A percentile compares a stretch with the other conserved stretches of the same genome.
Evolutionary conservation across 768 basidiomycete genomes (phyloP).

Genomic region (Macrolepiota dolichaula): DNA sequence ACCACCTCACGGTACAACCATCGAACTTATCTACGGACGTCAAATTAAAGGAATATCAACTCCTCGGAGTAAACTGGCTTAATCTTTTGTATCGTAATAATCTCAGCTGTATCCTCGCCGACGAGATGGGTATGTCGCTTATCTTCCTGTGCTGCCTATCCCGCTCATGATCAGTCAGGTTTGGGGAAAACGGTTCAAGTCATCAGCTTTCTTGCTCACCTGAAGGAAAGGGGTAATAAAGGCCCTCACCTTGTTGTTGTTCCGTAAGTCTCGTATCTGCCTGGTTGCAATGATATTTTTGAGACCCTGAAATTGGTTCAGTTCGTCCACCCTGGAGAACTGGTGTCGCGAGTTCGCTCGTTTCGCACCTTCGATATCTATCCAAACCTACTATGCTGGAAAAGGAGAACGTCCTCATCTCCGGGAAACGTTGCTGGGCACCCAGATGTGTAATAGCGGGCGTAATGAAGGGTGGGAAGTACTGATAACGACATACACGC

Average conservation of each 20-base stretch:
- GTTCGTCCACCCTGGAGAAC: conserved; percentile 95
- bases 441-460: conserved; percentile 43
- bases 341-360: conserved; percentile 96
- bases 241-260: conserved; percentile 95
- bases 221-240: conserved; percentile 72
- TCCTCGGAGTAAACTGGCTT: conserved; percentile 98
- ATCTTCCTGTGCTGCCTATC: not conserved
- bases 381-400: conserved; percentile 91
- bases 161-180: conserved; percentile 43
- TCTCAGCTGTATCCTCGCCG: conserved; percentile 93
- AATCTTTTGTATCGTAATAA: conserved; percentile 77
- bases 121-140: conserved; percentile 88
- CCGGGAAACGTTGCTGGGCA: conserved; percentile 67
- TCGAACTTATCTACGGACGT: conserved; percentile 60
- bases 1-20: conserved; percentile 79
- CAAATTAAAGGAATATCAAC: conserved; percentile 91
- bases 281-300: not conserved
- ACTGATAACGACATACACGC: conserved; percentile 92
- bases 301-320: conserved; percentile 25
- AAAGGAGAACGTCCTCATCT: conserved; percentile 81
- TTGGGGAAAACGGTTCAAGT: conserved; percentile 99
- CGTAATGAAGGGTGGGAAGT: conserved; percentile 80
- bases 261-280: conserved; percentile 58
- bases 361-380: conserved; percentile 82
- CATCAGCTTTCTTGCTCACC: conserved; percentile 90